These are phyloP conservation scores for Backusella circina DNA, from an alignment of 192 early-diverging fungal species.

Conservation along the genomic window DNA sequence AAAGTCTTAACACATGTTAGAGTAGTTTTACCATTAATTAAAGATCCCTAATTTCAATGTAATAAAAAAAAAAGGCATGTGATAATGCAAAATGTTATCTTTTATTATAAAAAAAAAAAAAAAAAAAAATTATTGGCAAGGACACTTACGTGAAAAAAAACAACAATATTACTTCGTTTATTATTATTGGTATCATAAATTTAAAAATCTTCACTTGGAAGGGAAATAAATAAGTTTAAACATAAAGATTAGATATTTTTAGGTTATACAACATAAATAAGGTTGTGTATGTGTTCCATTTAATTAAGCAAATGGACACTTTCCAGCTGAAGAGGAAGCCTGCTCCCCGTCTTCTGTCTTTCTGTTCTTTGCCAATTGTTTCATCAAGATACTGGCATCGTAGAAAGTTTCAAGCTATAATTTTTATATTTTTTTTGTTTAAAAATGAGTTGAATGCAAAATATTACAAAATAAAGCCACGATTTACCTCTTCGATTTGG, in stretches of 20 bases:
- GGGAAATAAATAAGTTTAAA: not conserved
- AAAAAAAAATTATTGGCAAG: not conserved
- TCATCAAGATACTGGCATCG: conserved; percentile 29
- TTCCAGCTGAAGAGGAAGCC: conserved; percentile 9
- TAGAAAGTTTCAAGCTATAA: conserved; percentile 34
- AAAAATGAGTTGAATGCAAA: not conserved
- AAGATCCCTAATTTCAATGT: not conserved
- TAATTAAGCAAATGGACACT: conserved; percentile 27
- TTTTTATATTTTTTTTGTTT: not conserved
- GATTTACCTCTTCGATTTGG: conserved; percentile 34
- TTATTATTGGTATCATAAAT: not conserved
- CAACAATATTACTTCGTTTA: not conserved
- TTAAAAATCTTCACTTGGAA: not conserved
- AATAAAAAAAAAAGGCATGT: not conserved
- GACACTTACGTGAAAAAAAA: not conserved
- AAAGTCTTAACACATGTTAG: not conserved
- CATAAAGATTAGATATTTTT: not conserved
- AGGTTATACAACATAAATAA: not conserved
- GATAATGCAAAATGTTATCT: not conserved
- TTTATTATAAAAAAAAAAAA: not conserved
- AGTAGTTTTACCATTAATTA: not conserved
- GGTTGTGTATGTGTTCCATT: not conserved
- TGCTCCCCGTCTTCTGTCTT: conserved; percentile 22
- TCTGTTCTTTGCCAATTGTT: conserved; percentile 34
- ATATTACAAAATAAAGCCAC: not conserved